Evolutionary conservation across 2,329 filamentous ascomycete genomes (phyloP).

Genomic region (Monilinia aucupariae): DNA sequence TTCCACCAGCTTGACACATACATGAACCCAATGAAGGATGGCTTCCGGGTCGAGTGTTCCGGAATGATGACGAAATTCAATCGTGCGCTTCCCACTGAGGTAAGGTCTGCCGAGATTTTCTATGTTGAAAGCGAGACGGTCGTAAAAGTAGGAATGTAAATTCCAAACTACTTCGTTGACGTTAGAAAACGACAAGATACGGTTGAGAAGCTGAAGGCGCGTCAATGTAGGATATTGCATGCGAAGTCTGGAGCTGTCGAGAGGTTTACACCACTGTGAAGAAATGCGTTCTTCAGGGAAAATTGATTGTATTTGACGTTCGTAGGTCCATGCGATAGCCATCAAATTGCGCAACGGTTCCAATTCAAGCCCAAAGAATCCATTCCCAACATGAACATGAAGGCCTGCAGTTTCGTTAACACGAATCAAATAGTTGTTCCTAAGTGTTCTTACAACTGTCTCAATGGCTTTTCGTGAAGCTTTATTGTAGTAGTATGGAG

Average conservation of each 20-base stretch:
- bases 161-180: background rate
- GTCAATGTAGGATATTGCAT: background rate
- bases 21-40: conserved; percentile 23
- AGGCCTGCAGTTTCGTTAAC: conserved; percentile 28
- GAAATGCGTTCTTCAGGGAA: background rate
- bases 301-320: conserved; percentile 23
- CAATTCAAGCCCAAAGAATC: conserved; percentile 23
- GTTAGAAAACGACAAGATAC: background rate
- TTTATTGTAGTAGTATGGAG: background rate
- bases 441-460: conserved; percentile 17
- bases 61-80: conserved; percentile 31
- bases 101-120: background rate
- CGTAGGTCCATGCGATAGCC: conserved; percentile 30
- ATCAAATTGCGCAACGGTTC: conserved; percentile 32
- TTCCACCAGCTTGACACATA: conserved; percentile 20
- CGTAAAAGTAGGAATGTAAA: rapidly evolving
- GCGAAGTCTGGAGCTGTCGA: background rate
- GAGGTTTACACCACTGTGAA: background rate
- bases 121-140: background rate
- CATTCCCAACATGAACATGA: conserved; percentile 35
- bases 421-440: conserved; percentile 21
- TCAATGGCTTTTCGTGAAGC: background rate
- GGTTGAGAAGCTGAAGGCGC: background rate
- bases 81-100: conserved; percentile 9
- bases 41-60: conserved; percentile 22